Percentiles rank a stretch among this genome's conserved stretches.
These are phyloP conservation scores for Aspergillus clavatus DNA, from an alignment of 2,329 filamentous ascomycete genomes.

Conservation along the genomic window DNA sequence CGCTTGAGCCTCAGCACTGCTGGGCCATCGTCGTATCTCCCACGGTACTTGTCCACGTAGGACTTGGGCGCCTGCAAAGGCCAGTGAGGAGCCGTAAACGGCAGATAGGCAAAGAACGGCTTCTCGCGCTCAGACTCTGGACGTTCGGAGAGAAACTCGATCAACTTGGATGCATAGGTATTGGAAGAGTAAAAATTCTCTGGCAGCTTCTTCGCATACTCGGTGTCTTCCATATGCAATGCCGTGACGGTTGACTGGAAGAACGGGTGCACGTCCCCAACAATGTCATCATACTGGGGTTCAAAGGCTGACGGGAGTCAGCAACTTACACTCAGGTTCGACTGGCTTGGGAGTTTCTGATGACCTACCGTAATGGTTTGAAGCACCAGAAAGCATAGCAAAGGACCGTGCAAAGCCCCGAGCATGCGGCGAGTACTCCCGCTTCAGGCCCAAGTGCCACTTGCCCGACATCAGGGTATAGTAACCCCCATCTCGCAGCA, in stretches of 20 bases:
- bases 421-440: conserved; percentile 21
- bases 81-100: conserved; percentile 52
- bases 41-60: conserved; percentile 45
- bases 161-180: conserved; percentile 25
- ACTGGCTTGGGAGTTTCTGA: no score
- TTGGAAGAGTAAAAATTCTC: conserved; percentile 31
- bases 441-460: conserved; percentile 28
- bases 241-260: conserved; percentile 6
- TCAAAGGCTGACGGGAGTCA: neutral
- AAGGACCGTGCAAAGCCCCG: conserved; percentile 30
- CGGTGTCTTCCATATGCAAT: conserved; percentile 8
- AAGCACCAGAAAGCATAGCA: conserved; percentile 25
- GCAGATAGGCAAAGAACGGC: conserved; percentile 48
- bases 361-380: conserved; percentile 32
- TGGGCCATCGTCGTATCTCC: conserved; percentile 49
- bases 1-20: conserved; percentile 44
- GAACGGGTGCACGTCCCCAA: conserved; percentile 3
- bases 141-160: conserved; percentile 27
- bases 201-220: conserved; percentile 13
- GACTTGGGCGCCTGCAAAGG: conserved; percentile 48
- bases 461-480: conserved; percentile 35
- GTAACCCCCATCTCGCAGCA: conserved; percentile 33
- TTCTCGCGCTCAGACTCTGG: conserved; percentile 33
- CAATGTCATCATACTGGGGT: conserved; percentile 6
- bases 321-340: conserved; percentile 13